phyloP scores from a whole-genome alignment of 768 basidiomycete species.

The Mycena vitilis region DNA sequence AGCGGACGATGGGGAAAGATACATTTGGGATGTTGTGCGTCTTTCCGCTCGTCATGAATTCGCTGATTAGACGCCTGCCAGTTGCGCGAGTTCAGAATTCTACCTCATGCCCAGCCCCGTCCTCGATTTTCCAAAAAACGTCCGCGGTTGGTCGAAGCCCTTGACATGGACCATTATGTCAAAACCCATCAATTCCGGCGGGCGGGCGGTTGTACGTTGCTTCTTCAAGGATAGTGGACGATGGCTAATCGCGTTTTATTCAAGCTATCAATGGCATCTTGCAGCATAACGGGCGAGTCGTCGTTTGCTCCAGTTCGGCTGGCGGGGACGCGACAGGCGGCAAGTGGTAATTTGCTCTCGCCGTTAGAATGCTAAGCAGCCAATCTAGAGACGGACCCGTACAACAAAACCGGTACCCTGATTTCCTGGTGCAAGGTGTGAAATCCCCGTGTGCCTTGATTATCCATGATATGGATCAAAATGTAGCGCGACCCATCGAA shows the following conservation, averaged over 20 bases:
- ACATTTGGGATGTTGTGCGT: conserved; percentile 26
- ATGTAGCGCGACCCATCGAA: conserved; percentile 35
- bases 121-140: conserved; percentile 25
- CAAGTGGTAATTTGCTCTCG: conserved; percentile 30
- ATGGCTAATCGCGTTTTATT: conserved; percentile 2
- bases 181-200: conserved; percentile 6
- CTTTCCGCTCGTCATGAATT: neutral
- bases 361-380: conserved; percentile 1
- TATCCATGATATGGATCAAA: conserved; percentile 27
- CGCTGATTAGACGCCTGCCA: neutral
- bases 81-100: conserved; percentile 2
- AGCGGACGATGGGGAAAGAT: neutral
- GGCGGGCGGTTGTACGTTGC: conserved; percentile 27
- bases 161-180: conserved; percentile 21
- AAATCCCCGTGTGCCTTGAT: conserved; percentile 24
- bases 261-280: conserved; percentile 65
- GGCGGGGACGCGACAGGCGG: conserved; percentile 57
- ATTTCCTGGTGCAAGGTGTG: conserved; percentile 52
- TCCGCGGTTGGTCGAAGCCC: conserved; percentile 7
- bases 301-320: conserved; percentile 57
- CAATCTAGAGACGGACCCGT: conserved; percentile 46
- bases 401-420: conserved; percentile 62
- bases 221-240: too few relatives aligned
- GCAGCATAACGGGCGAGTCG: conserved; percentile 55
- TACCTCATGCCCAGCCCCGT: neutral